phyloP scores from a whole-genome alignment of 179 eudicot species.

The Beta corolliflora region DNA sequence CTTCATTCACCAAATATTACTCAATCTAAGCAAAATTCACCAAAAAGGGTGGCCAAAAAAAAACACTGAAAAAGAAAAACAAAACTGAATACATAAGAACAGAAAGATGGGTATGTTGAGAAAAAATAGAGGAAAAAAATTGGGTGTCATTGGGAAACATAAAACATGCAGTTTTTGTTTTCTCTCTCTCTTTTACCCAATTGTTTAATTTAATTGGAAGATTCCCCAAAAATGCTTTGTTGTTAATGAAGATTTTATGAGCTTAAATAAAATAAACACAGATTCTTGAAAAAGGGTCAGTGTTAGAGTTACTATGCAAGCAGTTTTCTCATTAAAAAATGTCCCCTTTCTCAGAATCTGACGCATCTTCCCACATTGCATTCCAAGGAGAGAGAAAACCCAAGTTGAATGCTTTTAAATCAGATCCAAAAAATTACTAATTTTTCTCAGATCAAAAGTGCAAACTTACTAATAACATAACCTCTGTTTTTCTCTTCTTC shows the following conservation, averaged over 20 bases:
- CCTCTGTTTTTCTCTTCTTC: too few relatives aligned
- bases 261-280: neutral
- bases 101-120: neutral
- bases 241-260: constrained; percentile 19
- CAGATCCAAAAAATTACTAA: constrained; percentile 1
- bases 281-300: constrained; percentile 11
- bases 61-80: neutral
- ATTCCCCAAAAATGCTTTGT: constrained; percentile 32
- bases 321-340: constrained; percentile 21
- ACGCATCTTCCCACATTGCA: constrained; percentile 17
- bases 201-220: constrained; percentile 21
- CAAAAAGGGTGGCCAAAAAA: neutral
- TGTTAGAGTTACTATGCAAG: constrained; percentile 18
- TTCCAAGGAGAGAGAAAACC: neutral
- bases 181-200: neutral
- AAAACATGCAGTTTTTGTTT: constrained; percentile 17
- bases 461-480: too few relatives aligned
- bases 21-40: neutral
- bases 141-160: constrained; percentile 23
- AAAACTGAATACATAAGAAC: neutral
- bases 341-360: constrained; percentile 11
- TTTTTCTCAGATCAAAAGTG: neutral
- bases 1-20: neutral
- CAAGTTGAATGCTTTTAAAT: neutral
- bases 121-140: neutral